Percentiles rank a stretch among this genome's conserved stretches.
These are phyloP conservation scores for Micractinium sp. DNA, from an alignment of 139 green algal genomes.

Conservation along the genomic window DNA sequence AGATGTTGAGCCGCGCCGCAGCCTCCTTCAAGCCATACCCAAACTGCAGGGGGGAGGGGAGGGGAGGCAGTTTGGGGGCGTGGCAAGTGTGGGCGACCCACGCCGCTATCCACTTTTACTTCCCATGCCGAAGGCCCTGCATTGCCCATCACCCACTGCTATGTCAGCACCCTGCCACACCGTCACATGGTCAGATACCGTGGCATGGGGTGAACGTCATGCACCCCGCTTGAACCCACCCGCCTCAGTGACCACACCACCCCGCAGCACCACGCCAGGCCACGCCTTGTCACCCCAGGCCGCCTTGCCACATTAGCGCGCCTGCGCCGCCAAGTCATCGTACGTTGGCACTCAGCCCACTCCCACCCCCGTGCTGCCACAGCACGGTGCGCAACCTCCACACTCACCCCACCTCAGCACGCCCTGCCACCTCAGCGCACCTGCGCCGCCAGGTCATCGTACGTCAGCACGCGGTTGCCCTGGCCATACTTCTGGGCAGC, in stretches of 20 bases:
- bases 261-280: too few species aligned
- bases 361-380: background rate
- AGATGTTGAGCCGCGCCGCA: constrained; percentile 54
- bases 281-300: background rate
- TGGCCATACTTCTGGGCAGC: constrained; percentile 26
- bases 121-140: background rate
- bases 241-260: background rate
- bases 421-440: background rate
- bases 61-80: background rate
- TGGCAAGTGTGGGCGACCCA: background rate
- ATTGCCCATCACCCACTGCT: too few species aligned
- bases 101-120: too few species aligned
- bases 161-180: background rate
- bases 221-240: background rate
- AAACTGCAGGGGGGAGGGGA: constrained; percentile 41
- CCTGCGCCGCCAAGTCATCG: constrained; percentile 59
- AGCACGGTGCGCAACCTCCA: background rate
- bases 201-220: background rate
- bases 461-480: constrained; percentile 53
- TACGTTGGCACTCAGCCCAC: constrained; percentile 50
- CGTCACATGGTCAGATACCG: background rate
- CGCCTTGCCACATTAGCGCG: background rate
- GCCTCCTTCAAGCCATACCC: constrained; percentile 53
- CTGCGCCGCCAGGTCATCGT: constrained; percentile 65
- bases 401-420: background rate